Evolutionary conservation across 1,284 basidiomycete species (phyloP).

Genomic region (Xerocomus nothofagi): DNA sequence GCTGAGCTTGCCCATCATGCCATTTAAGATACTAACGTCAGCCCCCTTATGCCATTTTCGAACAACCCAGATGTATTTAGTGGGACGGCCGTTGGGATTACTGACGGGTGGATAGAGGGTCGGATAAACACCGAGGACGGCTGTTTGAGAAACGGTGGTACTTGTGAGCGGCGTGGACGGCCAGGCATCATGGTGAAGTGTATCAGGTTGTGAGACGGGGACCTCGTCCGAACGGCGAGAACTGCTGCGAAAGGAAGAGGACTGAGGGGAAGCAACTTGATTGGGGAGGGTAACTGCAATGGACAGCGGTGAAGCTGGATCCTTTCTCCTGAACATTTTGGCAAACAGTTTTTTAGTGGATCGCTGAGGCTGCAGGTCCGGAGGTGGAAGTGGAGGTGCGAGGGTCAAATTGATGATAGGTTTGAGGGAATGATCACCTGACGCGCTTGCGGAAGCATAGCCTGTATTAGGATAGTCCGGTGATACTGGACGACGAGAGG

Average conservation of each 20-base stretch:
- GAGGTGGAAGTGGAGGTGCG: slow-evolving; percentile 23
- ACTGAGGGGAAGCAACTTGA: slow-evolving; percentile 15
- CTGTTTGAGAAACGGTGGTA: slow-evolving; percentile 44
- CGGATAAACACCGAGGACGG: slow-evolving; percentile 66
- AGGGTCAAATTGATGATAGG: slow-evolving; percentile 24
- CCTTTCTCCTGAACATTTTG: slow-evolving; percentile 71
- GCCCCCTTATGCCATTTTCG: slow-evolving; percentile 74
- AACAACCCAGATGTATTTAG: slow-evolving; percentile 81
- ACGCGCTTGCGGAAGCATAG: neutral
- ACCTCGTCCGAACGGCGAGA: slow-evolving; percentile 16
- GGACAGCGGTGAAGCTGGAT: slow-evolving; percentile 21
- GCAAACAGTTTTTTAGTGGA: slow-evolving; percentile 67
- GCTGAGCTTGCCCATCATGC: slow-evolving; percentile 41
- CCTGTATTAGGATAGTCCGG: slow-evolving; percentile 10
- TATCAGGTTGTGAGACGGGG: slow-evolving; percentile 8
- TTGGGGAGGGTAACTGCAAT: slow-evolving; percentile 15
- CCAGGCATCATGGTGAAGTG: slow-evolving; percentile 15
- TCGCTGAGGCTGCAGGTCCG: slow-evolving; percentile 29
- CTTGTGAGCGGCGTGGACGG: slow-evolving; percentile 18
- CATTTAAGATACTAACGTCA: slow-evolving; percentile 41
- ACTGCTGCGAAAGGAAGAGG: slow-evolving; percentile 11
- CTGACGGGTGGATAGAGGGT: slow-evolving; percentile 43
- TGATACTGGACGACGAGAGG: slow-evolving; percentile 11
- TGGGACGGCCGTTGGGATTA: slow-evolving; percentile 48
- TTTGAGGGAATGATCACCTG: slow-evolving; percentile 1